These are phyloP conservation scores for Marchantia polymorpha DNA, from an alignment of 225 moss, liverwort and hornwort genomes.

Conservation along the genomic window DNA sequence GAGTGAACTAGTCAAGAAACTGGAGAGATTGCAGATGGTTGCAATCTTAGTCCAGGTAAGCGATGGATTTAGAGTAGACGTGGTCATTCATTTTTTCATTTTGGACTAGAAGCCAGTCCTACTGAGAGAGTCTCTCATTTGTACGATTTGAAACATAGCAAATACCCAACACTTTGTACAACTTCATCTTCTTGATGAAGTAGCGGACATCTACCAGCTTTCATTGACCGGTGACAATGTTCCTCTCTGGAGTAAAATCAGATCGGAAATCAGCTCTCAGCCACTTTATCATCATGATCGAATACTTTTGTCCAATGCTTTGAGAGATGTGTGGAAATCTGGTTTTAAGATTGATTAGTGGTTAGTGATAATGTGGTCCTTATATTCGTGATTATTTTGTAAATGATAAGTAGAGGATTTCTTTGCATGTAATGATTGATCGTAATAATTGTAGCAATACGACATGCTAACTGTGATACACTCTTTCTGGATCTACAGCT, in stretches of 20 bases:
- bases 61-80: not conserved
- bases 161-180: not conserved
- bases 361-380: too few species aligned
- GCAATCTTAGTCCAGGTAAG: not conserved
- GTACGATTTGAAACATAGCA: not conserved
- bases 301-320: too few species aligned
- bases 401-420: too few species aligned
- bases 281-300: too few species aligned
- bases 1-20: not conserved
- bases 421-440: too few species aligned
- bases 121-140: not conserved
- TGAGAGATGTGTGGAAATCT: too few species aligned
- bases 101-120: not conserved
- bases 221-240: not conserved
- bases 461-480: too few species aligned
- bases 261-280: too few species aligned
- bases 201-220: not conserved
- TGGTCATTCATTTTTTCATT: not conserved
- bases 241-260: not conserved
- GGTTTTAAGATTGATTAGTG: too few species aligned
- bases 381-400: too few species aligned
- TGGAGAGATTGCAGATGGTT: not conserved
- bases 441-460: too few species aligned
- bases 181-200: slow-evolving; percentile 15
- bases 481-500: too few species aligned